A percentile compares a stretch with the other conserved stretches of the same genome.
These are phyloP conservation scores for Echium plantagineum DNA, from an alignment of 257 asterid species.

Conservation along the genomic window DNA sequence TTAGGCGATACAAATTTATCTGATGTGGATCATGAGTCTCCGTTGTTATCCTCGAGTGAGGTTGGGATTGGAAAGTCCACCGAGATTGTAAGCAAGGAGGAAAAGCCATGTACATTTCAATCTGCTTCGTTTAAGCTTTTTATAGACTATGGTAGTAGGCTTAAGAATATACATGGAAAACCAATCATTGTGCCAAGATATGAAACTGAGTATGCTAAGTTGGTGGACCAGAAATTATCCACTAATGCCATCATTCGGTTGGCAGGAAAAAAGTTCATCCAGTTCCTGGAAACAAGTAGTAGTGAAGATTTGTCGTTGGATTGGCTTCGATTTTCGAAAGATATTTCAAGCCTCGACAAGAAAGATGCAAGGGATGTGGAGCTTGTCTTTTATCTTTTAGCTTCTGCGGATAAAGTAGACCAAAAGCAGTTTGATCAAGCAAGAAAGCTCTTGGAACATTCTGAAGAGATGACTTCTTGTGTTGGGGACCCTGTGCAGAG, in stretches of 20 bases:
- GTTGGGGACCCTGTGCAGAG: too few species aligned
- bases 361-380: slow-evolving; percentile 27
- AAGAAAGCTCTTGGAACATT: neutral
- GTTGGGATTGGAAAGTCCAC: neutral
- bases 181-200: slow-evolving; percentile 5
- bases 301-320: slow-evolving; percentile 14
- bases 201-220: neutral
- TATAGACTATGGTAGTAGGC: too few species aligned
- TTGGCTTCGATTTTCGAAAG: slow-evolving; percentile 21
- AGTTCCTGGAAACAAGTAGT: slow-evolving; percentile 9
- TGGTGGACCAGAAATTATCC: slow-evolving; percentile 8
- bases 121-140: slow-evolving; percentile 9
- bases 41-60: slow-evolving; percentile 1
- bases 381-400: slow-evolving; percentile 39
- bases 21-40: slow-evolving; percentile 1
- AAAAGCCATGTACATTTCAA: slow-evolving; percentile 9
- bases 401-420: slow-evolving; percentile 39
- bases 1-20: too few species aligned
- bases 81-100: slow-evolving; percentile 5
- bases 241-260: slow-evolving; percentile 1
- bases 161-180: slow-evolving; percentile 3
- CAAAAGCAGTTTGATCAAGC: slow-evolving; percentile 17
- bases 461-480: too few species aligned
- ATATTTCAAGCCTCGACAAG: slow-evolving; percentile 15
- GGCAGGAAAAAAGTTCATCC: slow-evolving; percentile 7